phyloP scores from a whole-genome alignment of 495 filamentous ascomycete genomes.

The Choiromyces venosus region DNA sequence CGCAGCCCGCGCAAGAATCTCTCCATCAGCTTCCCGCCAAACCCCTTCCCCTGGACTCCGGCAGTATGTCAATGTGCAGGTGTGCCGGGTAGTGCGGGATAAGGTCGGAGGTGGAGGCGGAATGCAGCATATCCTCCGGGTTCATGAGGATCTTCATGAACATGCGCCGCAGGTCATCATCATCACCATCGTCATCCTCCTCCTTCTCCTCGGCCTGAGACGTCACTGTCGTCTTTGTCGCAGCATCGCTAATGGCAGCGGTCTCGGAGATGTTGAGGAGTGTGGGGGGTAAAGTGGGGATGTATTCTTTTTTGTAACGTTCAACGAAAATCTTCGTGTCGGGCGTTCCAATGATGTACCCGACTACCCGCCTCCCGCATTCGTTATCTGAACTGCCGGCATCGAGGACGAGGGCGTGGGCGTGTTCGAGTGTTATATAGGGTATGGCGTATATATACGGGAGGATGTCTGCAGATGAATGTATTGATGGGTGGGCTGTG shows the following conservation, averaged over 20 bases:
- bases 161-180: conserved; percentile 6
- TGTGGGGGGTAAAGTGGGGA: conserved; percentile 5
- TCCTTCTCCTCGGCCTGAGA: neutral
- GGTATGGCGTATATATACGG: conserved; percentile 34
- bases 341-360: conserved; percentile 30
- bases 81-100: conserved; percentile 22
- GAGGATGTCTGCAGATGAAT: conserved; percentile 19
- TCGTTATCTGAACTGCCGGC: conserved; percentile 11
- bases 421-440: conserved; percentile 22
- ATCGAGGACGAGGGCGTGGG: conserved; percentile 21
- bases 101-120: neutral
- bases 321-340: conserved; percentile 23
- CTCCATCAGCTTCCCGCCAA: conserved; percentile 18
- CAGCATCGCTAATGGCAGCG: too few species aligned
- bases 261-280: conserved; percentile 1
- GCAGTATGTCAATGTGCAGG: conserved; percentile 25
- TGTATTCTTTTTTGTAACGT: conserved; percentile 18
- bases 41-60: conserved; percentile 21
- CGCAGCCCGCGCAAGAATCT: conserved; percentile 12
- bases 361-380: conserved; percentile 11
- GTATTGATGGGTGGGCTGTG: conserved; percentile 20
- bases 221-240: too few species aligned
- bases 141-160: conserved; percentile 12
- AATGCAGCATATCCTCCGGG: conserved; percentile 24
- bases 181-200: neutral